phyloP scores from a whole-genome alignment of 352 stramenopile species.

The Thalassiosira delicatula region DNA sequence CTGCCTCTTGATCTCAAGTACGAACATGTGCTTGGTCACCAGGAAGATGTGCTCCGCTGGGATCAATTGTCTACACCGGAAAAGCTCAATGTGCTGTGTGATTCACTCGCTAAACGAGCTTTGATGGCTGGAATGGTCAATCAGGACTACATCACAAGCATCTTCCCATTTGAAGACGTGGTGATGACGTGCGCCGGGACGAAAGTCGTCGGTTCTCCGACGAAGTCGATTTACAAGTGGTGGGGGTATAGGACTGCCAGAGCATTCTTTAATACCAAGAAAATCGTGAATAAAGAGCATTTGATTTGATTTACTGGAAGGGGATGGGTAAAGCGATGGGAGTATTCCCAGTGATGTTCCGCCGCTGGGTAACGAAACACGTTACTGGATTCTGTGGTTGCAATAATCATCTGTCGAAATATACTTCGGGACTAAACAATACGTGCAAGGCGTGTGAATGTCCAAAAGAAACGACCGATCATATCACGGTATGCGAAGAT shows the following conservation, averaged over 20 bases:
- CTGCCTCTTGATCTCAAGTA: neutral
- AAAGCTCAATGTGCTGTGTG: conserved; percentile 14
- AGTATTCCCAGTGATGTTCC: conserved; percentile 14
- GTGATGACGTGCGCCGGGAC: neutral
- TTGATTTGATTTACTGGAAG: conserved; percentile 36
- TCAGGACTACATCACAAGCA: neutral
- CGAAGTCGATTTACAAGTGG: neutral
- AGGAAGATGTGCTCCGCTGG: conserved; percentile 11
- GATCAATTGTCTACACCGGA: neutral
- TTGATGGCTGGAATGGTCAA: neutral
- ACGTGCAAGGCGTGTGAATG: neutral
- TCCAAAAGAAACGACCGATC: neutral
- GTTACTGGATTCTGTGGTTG: conserved; percentile 18
- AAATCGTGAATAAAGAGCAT: neutral
- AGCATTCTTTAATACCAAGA: neutral
- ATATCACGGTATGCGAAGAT: conserved; percentile 11
- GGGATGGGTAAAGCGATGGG: conserved; percentile 3
- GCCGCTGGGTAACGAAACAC: conserved; percentile 27
- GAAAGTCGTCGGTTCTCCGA: neutral
- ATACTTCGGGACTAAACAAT: neutral
- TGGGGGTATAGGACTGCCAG: neutral
- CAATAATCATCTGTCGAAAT: conserved; percentile 1
- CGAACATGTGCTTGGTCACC: conserved; percentile 19
- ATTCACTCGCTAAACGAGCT: conserved; percentile 21
- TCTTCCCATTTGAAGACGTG: conserved; percentile 1